These are phyloP conservation scores for Ramaria rubella DNA, from an alignment of 768 basidiomycete species.

Conservation along the genomic window DNA sequence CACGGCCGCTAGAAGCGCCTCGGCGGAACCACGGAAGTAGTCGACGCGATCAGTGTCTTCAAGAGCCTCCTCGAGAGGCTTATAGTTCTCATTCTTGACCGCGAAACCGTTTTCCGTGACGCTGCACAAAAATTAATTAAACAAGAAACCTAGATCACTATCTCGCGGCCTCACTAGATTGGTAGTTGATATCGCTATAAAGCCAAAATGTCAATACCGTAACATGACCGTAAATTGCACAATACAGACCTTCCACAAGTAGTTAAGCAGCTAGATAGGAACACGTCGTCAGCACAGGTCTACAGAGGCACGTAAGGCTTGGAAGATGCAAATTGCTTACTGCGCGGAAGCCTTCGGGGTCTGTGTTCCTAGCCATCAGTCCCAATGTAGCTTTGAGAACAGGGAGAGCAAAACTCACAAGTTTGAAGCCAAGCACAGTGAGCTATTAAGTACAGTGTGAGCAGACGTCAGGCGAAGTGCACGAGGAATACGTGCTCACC, in stretches of 20 bases:
- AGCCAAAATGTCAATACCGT: constrained; percentile 4
- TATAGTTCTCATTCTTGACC: constrained; percentile 53
- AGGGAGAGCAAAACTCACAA: constrained; percentile 33
- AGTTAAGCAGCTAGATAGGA: constrained; percentile 47
- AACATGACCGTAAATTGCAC: not conserved
- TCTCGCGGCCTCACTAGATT: constrained; percentile 40
- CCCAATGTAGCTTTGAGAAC: not conserved
- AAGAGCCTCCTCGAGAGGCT: constrained; percentile 47
- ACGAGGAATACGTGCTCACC: constrained; percentile 29
- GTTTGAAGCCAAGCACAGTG: constrained; percentile 64
- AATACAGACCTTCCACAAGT: constrained; percentile 53
- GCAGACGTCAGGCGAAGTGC: not conserved
- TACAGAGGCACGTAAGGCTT: not conserved
- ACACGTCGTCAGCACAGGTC: not conserved
- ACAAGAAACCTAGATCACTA: not conserved
- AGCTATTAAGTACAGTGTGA: constrained; percentile 27
- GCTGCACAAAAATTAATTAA: constrained; percentile 23
- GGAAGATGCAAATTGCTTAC: constrained; percentile 26
- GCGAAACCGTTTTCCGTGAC: constrained; percentile 75
- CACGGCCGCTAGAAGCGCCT: constrained; percentile 49
- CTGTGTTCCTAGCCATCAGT: constrained; percentile 23
- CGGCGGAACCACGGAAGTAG: constrained; percentile 57
- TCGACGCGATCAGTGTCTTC: constrained; percentile 58
- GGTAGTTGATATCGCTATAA: constrained; percentile 41
- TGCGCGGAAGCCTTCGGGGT: constrained; percentile 61